Percentiles rank a stretch among this genome's conserved stretches.
These are phyloP conservation scores for Panaeolus papilionaceus DNA, from an alignment of 768 basidiomycete genomes.

Conservation along the genomic window DNA sequence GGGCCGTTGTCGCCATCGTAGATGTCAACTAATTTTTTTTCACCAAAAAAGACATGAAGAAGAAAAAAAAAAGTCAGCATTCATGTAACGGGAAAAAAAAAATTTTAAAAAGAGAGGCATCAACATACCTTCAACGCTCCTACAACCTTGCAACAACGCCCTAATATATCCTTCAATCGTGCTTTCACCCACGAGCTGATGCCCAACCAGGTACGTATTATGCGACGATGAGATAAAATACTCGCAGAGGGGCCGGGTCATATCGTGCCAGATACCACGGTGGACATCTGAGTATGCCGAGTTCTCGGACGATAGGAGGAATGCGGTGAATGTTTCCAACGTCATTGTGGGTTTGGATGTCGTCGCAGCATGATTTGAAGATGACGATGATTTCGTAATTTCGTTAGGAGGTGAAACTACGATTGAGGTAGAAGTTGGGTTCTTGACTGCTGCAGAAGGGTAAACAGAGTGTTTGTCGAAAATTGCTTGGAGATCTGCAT, in stretches of 20 bases:
- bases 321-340: slow-evolving; percentile 73
- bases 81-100: slow-evolving; percentile 7
- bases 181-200: slow-evolving; percentile 86
- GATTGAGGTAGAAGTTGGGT: not conserved
- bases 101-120: not conserved
- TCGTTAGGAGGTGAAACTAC: not conserved
- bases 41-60: too few relatives aligned
- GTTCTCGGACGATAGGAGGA: slow-evolving; percentile 85
- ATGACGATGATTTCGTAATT: too few relatives aligned
- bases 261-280: slow-evolving; percentile 70
- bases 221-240: slow-evolving; percentile 92
- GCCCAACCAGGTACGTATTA: slow-evolving; percentile 90
- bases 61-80: slow-evolving; percentile 4
- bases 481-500: not conserved
- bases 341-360: slow-evolving; percentile 42
- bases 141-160: slow-evolving; percentile 85
- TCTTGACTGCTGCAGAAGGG: not conserved
- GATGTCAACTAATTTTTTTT: slow-evolving; percentile 73
- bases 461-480: not conserved
- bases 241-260: slow-evolving; percentile 87
- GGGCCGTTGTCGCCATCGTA: slow-evolving; percentile 90
- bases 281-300: slow-evolving; percentile 51
- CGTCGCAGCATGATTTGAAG: not conserved
- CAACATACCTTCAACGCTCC: slow-evolving; percentile 89
- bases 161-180: slow-evolving; percentile 94